Conservation (phyloP, 1,284 basidiomycete genomes). For the Rhodotorula sp. region DNA sequence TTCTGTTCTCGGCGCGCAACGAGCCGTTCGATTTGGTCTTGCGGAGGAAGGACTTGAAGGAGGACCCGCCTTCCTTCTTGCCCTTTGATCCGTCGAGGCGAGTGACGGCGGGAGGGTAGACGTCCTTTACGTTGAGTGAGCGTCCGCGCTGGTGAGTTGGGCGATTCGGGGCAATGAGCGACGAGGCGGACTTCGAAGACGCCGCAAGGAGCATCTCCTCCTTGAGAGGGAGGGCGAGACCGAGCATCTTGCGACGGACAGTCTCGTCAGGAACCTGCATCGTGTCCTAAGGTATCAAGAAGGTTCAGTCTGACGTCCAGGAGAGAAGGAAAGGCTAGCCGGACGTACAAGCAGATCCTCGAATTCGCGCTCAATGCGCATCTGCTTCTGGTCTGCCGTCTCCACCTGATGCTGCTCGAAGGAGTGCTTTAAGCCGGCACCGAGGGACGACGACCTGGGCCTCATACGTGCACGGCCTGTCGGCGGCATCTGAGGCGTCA, state of each 20-base stretch:
- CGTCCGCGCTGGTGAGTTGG: slow-evolving; percentile 22
- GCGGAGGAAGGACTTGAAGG: slow-evolving; percentile 31
- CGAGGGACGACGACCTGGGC: slow-evolving; percentile 24
- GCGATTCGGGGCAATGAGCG: slow-evolving; percentile 1
- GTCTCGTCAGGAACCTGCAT: slow-evolving; percentile 36
- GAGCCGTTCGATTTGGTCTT: slow-evolving; percentile 34
- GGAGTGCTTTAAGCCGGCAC: slow-evolving; percentile 10
- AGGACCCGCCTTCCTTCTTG: slow-evolving; percentile 14
- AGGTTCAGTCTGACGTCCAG: too few species aligned
- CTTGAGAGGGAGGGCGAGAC: slow-evolving; percentile 31
- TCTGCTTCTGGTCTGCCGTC: slow-evolving; percentile 10
- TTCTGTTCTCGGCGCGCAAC: slow-evolving; percentile 1
- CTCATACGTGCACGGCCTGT: neutral
- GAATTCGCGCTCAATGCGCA: slow-evolving; percentile 31
- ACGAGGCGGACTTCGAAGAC: neutral
- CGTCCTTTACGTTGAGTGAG: slow-evolving; percentile 21
- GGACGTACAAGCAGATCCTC: slow-evolving; percentile 25
- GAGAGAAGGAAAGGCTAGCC: too few species aligned
- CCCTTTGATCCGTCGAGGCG: neutral
- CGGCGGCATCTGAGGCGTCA: neutral
- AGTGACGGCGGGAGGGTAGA: neutral
- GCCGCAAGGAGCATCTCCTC: slow-evolving; percentile 37
- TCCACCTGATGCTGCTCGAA: slow-evolving; percentile 7
- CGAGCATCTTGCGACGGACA: slow-evolving; percentile 35
- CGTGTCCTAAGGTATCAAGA: slow-evolving; percentile 15